These are phyloP conservation scores for Mucuna pruriens DNA, from an alignment of 306 rosid genomes.

Conservation along the genomic window DNA sequence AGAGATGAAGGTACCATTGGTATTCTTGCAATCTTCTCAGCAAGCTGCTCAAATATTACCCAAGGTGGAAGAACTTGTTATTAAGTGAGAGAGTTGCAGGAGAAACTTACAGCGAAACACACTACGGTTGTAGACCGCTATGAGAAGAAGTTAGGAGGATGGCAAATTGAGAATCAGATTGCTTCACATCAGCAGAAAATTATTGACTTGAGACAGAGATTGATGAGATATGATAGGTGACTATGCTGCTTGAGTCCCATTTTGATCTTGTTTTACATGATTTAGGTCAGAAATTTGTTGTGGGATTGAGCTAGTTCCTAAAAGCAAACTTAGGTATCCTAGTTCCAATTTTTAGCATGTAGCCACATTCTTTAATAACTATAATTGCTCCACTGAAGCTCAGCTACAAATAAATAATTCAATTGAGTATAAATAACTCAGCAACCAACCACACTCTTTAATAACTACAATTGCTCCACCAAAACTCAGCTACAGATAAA, in stretches of 20 bases:
- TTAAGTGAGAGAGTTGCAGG: slow-evolving; percentile 85
- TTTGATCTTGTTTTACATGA: slow-evolving; percentile 41
- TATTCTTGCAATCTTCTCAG: slow-evolving; percentile 77
- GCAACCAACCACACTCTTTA: not conserved
- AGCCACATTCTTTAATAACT: too few relatives aligned
- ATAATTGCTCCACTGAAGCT: too few relatives aligned
- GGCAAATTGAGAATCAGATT: slow-evolving; percentile 88
- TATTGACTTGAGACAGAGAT: slow-evolving; percentile 70
- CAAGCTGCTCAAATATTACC: slow-evolving; percentile 81
- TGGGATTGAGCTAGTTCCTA: too few relatives aligned
- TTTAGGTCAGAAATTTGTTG: slow-evolving; percentile 36
- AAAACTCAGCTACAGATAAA: too few relatives aligned
- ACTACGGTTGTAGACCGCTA: slow-evolving; percentile 81
- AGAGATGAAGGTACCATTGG: slow-evolving; percentile 73
- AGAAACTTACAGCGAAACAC: slow-evolving; percentile 82
- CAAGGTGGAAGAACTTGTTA: slow-evolving; percentile 92
- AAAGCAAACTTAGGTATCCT: too few relatives aligned
- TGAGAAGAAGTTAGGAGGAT: slow-evolving; percentile 85
- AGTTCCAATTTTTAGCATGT: too few relatives aligned
- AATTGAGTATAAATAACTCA: not conserved
- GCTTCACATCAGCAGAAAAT: slow-evolving; percentile 82
- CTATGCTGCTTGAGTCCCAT: slow-evolving; percentile 30
- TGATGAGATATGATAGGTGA: slow-evolving; percentile 58
- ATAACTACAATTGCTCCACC: not conserved
- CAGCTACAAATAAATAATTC: too few relatives aligned